Percentiles rank a stretch among this genome's conserved stretches.
phyloP scores from a whole-genome alignment of 805 yeast genomes.

The Ogataea pini region DNA sequence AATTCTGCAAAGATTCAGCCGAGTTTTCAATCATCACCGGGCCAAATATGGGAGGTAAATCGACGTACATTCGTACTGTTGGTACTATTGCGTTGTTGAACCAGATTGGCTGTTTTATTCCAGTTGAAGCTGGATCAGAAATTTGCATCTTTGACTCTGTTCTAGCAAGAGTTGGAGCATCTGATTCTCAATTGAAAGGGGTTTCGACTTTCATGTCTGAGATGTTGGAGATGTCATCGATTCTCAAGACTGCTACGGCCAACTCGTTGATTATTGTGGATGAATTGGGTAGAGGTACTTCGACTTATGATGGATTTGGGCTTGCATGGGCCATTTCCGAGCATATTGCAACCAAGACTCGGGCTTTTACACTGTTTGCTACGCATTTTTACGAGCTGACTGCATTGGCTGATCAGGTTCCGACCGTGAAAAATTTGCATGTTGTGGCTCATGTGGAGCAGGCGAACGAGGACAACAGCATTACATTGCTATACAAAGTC shows the following conservation, averaged over 20 bases:
- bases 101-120: constrained; percentile 88
- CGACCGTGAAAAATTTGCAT: constrained; percentile 77
- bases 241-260: constrained; percentile 73
- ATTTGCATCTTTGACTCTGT: constrained; percentile 86
- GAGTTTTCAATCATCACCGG: constrained; percentile 90
- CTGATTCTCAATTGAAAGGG: constrained; percentile 96
- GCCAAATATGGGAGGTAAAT: constrained; percentile 97
- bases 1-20: constrained; percentile 51
- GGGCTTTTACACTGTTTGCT: constrained; percentile 86
- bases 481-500: constrained; percentile 89
- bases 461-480: constrained; percentile 54
- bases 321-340: constrained; percentile 96
- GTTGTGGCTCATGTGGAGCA: constrained; percentile 89
- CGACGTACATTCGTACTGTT: constrained; percentile 86
- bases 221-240: constrained; percentile 91
- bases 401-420: constrained; percentile 61
- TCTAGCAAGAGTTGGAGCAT: constrained; percentile 97
- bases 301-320: constrained; percentile 96
- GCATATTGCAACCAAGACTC: constrained; percentile 66
- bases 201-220: constrained; percentile 96
- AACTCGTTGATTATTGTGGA: constrained; percentile 87
- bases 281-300: constrained; percentile 94
- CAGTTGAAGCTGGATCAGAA: constrained; percentile 71
- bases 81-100: constrained; percentile 87
- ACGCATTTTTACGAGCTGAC: constrained; percentile 98